Evolutionary conservation across 345 rosid genomes (phyloP), one percentile per base, ranked within the genome.

Genomic region (Orychophragmus violaceus): DNA sequence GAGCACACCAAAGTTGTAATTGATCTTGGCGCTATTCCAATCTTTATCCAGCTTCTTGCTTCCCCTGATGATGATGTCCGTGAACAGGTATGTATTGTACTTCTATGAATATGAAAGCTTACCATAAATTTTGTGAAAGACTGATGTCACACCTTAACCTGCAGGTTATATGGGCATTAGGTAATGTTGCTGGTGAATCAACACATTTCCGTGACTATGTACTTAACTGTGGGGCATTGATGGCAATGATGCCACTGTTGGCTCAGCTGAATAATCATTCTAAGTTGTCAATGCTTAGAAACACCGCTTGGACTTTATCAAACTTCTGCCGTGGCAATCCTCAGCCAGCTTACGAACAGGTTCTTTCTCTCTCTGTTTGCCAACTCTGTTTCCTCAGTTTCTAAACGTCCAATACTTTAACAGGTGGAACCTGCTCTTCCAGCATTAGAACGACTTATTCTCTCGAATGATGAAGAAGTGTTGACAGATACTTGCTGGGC

Each of bases 161-260:
- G 36, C 58, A 87, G 94, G 90, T 82, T 50, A 63, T 83, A n/a
- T 83, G 88, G 90, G 94, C 83, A 11, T 62, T 85, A 75, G 88
- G 88, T 12, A 87, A 87, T 63, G 80, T 87, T 56, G 81, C 88
- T 36, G 88, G 88, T 50, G 88, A 85, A 24, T 83, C 90, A 11
- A 74, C 82, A 2, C 68, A 46, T 21, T 84, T 82, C 59, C 81
- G 93, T 41, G 86, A 87, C 74, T 79, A 77, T 50, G 89, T 87
- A 29, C 85, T 87, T 30, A 8, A 56, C 3, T 64, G 73, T 48
- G 85, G 88, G 9, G 93, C 85, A 1, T 51, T 87, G 52, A 28
- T 76, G 9, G 93, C 85, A 1, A 50, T 87, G 52, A 28, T 76
- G 24, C 85, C 86, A 10, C 45, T 87, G 64, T 67, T 87, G 18